Percentiles rank a stretch among this genome's conserved stretches.
These are phyloP conservation scores for Aureobasidium sp. DNA, from an alignment of 2,329 filamentous ascomycete genomes.

Conservation along the genomic window DNA sequence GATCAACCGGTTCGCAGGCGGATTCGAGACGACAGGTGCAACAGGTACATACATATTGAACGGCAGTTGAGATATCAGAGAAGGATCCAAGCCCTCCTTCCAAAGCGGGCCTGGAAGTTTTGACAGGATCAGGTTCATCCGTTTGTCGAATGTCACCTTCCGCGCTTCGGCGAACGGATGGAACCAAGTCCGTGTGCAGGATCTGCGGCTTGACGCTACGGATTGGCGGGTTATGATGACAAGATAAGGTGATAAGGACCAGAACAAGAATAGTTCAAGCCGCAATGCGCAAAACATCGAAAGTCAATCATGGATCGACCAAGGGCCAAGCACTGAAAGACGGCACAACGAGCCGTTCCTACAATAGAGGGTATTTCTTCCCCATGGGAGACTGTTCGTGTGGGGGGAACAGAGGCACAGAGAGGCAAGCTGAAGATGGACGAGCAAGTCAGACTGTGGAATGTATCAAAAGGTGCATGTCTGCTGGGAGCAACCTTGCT, in stretches of 20 bases:
- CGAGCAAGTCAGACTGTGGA: not conserved
- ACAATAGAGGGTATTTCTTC: not conserved
- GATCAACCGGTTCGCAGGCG: not conserved
- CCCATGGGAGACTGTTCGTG: not conserved
- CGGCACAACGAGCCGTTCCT: conserved; percentile 1
- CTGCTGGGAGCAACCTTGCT: not conserved
- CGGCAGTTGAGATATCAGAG: not conserved
- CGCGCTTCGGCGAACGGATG: not conserved
- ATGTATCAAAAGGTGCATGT: conserved; percentile 2
- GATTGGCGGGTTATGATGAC: not conserved
- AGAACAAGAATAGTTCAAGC: conserved; percentile 4
- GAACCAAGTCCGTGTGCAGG: not conserved
- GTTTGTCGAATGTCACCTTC: not conserved
- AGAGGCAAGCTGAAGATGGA: not conserved
- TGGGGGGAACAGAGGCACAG: not conserved
- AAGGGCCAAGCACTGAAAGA: not conserved
- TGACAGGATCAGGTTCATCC: not conserved
- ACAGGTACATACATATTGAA: not conserved
- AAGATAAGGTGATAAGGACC: not conserved
- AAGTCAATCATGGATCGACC: conserved; percentile 2
- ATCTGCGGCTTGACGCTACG: not conserved
- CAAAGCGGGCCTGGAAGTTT: not conserved
- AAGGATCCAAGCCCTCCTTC: not conserved
- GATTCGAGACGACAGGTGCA: not conserved
- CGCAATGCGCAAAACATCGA: conserved; percentile 4